Conservation (phyloP, 2,329 filamentous ascomycete species). For the Diaporthe capsici region DNA sequence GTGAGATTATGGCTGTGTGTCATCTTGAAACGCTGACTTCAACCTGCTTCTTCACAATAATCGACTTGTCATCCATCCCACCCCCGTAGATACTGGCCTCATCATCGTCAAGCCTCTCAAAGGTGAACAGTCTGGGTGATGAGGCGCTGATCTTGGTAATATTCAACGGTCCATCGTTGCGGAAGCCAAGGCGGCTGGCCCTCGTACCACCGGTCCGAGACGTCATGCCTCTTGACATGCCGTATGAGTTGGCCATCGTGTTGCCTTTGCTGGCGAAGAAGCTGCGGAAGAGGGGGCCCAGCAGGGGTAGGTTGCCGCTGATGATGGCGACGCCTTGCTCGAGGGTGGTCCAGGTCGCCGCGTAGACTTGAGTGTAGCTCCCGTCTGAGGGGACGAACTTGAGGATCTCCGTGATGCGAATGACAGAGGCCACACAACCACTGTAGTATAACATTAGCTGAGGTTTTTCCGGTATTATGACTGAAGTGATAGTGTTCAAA, state of each 20-base stretch:
- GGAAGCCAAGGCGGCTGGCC: slow-evolving; percentile 11
- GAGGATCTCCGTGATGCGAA: slow-evolving; percentile 35
- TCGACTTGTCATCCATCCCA: slow-evolving; percentile 33
- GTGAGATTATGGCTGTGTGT: too few relatives aligned
- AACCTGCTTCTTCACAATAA: slow-evolving; percentile 37
- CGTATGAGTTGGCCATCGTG: slow-evolving; percentile 15
- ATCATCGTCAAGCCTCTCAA: slow-evolving; percentile 25
- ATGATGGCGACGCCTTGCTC: slow-evolving; percentile 37
- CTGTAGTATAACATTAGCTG: background rate
- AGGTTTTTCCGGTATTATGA: too few relatives aligned
- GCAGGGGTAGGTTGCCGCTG: slow-evolving; percentile 37
- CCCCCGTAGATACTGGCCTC: slow-evolving; percentile 21
- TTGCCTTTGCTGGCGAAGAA: slow-evolving; percentile 36
- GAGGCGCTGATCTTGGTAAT: slow-evolving; percentile 22
- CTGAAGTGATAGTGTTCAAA: background rate
- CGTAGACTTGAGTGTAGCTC: slow-evolving; percentile 40
- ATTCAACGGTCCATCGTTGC: background rate
- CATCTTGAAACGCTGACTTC: slow-evolving; percentile 11
- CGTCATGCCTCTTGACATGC: slow-evolving; percentile 9
- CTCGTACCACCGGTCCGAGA: background rate
- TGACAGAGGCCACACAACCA: slow-evolving; percentile 36
- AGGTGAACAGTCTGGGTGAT: slow-evolving; percentile 10
- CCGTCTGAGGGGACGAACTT: slow-evolving; percentile 37
- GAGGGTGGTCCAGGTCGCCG: slow-evolving; percentile 42
- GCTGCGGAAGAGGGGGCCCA: slow-evolving; percentile 37